Conservation (phyloP, 305 asterid genomes). For the Fraxinus nigra region DNA sequence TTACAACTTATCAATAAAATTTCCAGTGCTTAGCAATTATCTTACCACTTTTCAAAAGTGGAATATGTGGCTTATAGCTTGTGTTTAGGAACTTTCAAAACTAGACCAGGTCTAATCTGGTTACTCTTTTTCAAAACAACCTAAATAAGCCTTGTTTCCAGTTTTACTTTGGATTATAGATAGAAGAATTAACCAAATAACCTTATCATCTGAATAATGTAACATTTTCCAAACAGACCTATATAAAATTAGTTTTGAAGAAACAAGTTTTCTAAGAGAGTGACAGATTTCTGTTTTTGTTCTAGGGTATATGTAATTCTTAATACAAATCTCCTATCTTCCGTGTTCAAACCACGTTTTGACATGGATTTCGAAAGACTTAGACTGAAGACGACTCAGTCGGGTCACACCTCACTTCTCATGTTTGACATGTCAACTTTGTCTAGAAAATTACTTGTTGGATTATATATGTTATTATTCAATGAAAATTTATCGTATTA, state of each 20-base stretch:
- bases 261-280: neutral
- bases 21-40: neutral
- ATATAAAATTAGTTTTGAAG: neutral
- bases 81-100: neutral
- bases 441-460: neutral
- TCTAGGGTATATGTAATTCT: neutral
- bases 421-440: neutral
- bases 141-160: neutral
- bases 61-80: neutral
- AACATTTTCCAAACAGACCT: neutral
- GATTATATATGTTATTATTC: neutral
- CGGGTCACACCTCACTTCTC: neutral
- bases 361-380: neutral
- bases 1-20: neutral
- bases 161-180: neutral
- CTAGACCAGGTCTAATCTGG: neutral
- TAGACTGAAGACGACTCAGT: neutral
- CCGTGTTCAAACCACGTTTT: neutral
- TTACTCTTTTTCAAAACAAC: neutral
- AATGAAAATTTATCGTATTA: neutral
- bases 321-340: neutral
- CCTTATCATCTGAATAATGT: neutral
- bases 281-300: neutral
- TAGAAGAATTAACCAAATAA: neutral
- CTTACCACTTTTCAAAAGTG: neutral